Percentiles rank a stretch among this genome's conserved stretches.
Evolutionary conservation across 345 rosid genomes (phyloP).

Genomic region (Syzygium aqueum): DNA sequence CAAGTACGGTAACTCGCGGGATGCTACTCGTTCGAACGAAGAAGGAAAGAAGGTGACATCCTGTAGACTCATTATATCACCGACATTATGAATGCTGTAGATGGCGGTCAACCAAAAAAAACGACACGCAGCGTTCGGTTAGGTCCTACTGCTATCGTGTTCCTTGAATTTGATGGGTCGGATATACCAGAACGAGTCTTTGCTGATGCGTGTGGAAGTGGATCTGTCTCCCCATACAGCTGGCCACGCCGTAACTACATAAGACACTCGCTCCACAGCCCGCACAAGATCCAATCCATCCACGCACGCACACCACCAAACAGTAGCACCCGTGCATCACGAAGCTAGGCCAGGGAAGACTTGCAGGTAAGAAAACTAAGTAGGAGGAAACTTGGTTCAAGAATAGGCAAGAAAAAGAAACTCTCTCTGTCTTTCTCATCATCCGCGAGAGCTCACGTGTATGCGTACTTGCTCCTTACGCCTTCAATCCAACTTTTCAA

Average conservation of each 20-base stretch:
- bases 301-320: background rate
- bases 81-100: background rate
- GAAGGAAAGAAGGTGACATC: background rate
- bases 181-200: background rate
- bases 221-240: background rate
- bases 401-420: background rate
- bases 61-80: background rate
- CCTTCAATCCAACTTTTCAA: background rate
- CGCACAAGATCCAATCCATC: background rate
- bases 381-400: background rate
- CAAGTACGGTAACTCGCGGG: background rate
- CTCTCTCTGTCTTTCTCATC: background rate
- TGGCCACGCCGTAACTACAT: background rate
- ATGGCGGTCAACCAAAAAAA: background rate
- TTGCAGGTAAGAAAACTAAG: slow-evolving; percentile 7
- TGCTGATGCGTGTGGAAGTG: background rate
- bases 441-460: background rate
- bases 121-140: background rate
- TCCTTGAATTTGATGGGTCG: background rate
- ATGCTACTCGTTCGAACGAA: background rate
- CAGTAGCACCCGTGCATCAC: background rate
- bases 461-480: background rate
- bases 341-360: background rate
- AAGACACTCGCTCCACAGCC: too few species aligned
- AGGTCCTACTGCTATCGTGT: background rate